A percentile compares a stretch with the other conserved stretches of the same genome.
These are phyloP conservation scores for Talaromyces nanjingensis DNA, from an alignment of 495 filamentous ascomycete genomes.

Conservation along the genomic window DNA sequence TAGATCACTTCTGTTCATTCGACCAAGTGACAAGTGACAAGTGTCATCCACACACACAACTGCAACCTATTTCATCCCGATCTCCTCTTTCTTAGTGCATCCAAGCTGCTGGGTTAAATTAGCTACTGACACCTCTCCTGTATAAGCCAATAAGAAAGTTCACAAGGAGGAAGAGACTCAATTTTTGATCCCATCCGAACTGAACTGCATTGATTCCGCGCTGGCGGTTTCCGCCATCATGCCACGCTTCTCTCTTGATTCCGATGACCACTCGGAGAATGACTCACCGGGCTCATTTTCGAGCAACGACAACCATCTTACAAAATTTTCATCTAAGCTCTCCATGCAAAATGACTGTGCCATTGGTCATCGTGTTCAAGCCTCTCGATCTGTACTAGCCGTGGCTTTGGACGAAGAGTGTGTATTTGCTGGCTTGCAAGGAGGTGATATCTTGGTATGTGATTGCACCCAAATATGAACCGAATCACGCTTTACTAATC, in stretches of 20 bases:
- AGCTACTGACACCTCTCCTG: neutral
- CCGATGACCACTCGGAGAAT: constrained; percentile 1
- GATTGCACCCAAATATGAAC: neutral
- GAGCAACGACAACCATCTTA: neutral
- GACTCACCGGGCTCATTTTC: neutral
- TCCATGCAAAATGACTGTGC: constrained; percentile 28
- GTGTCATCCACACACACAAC: neutral
- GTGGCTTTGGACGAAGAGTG: constrained; percentile 40
- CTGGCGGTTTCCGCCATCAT: neutral
- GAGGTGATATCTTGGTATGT: constrained; percentile 76
- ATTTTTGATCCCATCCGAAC: neutral
- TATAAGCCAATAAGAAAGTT: neutral
- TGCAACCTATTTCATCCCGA: neutral
- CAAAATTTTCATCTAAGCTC: neutral
- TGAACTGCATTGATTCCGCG: neutral
- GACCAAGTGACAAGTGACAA: neutral
- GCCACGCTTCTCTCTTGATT: neutral
- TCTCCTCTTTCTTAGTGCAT: neutral
- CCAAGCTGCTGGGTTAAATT: neutral
- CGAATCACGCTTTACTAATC: neutral
- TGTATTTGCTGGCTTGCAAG: constrained; percentile 75
- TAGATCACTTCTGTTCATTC: neutral
- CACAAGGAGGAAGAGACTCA: neutral
- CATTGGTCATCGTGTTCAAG: constrained; percentile 39
- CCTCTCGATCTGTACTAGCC: constrained; percentile 41